Evolutionary conservation across 2,329 filamentous ascomycete genomes (phyloP), one percentile per base, ranked within the genome.

Genomic region (Monascus ruber): DNA sequence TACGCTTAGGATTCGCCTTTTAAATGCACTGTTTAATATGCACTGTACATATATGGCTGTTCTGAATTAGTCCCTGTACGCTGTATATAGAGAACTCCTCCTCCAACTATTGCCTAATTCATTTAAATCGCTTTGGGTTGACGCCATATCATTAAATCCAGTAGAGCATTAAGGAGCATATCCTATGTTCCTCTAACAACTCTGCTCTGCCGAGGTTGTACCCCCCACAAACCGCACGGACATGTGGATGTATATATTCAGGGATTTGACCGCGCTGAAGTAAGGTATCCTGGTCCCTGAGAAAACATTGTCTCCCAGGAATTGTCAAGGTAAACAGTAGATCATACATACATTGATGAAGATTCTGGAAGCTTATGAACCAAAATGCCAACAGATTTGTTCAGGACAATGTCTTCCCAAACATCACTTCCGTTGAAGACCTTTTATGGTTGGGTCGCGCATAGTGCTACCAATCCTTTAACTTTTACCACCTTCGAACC

Each of bases 381-480:
- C 3, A 3, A 17, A 17, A 17, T 17, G 17, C 17, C 17, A 17
- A 17, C 17, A 17, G 17, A 17, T 17, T 17, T 17, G 17, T 17
- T 17, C 17, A 17, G 17, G 17, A 17, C 2, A 17, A 17, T 17
- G 17, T 17, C 17, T 17, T 17, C 17, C 17, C 17, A 2, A 11
- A 11, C 29, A 31, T 31, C 29, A 69, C 17, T 3, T 17, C 17
- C 17, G 17, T 3, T 3, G 17, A 17, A 17, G 17, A 53, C 47
- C 29, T 65, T 59, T 49, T 49, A 55, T 29, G 62, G 62, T 51
- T 65, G 61, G 62, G 60, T 65, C 24, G 54, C 62, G 41, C 53
- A 57, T 35, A 49, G 58, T 31, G 52, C 60, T 34, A 60, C 49
- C 32, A 53, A 45, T 27, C 55, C 39, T 5, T 47, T 64, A 17